These are phyloP conservation scores for Hammondia hammondi DNA, from an alignment of 169 alveolate species.

Conservation along the genomic window DNA sequence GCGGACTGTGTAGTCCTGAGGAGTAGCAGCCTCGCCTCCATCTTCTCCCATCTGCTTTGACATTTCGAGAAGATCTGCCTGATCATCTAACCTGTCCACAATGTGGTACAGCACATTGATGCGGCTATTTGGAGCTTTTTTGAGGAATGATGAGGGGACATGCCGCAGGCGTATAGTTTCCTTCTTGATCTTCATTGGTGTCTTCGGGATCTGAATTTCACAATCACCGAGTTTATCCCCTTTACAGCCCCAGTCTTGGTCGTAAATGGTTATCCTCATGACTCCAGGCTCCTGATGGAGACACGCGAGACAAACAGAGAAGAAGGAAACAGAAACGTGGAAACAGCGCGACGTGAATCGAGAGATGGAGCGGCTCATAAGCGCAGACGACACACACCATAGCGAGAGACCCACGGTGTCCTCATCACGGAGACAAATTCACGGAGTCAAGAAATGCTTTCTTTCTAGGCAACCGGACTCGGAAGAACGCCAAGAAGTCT, in stretches of 20 bases:
- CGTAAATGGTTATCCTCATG: constrained; percentile 46
- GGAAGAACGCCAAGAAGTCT: too few relatives aligned
- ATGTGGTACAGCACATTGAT: constrained; percentile 60
- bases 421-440: too few relatives aligned
- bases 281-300: constrained; percentile 46
- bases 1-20: constrained; percentile 51
- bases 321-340: background rate
- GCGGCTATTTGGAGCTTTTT: constrained; percentile 56
- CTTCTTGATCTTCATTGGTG: constrained; percentile 49
- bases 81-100: constrained; percentile 53
- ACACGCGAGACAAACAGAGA: background rate
- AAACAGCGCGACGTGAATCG: background rate
- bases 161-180: constrained; percentile 40
- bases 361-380: too few relatives aligned
- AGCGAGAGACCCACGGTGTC: too few relatives aligned
- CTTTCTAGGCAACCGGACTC: too few relatives aligned
- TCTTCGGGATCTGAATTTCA: constrained; percentile 28
- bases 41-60: constrained; percentile 52
- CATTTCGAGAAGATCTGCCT: constrained; percentile 56
- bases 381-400: too few relatives aligned
- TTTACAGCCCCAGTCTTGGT: constrained; percentile 55
- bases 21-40: constrained; percentile 23
- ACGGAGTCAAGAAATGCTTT: too few relatives aligned
- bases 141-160: constrained; percentile 42
- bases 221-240: constrained; percentile 56